Evolutionary conservation across 2,329 filamentous ascomycete genomes (phyloP).

Genomic region (Clonostachys sp.): DNA sequence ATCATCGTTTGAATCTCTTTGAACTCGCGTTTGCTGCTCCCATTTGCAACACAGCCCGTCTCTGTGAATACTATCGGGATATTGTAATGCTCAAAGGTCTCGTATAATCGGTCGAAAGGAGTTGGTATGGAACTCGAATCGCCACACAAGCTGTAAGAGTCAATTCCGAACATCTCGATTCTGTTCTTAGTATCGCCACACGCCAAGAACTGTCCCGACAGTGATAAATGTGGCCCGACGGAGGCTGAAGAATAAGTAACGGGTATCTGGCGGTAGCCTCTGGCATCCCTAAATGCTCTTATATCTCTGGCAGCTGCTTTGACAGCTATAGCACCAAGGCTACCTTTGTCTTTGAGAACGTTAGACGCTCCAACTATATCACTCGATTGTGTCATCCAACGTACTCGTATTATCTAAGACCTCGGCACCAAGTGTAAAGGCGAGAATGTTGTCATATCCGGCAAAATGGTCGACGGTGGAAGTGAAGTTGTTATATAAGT

Average conservation of each 20-base stretch:
- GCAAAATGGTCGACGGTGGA: not conserved
- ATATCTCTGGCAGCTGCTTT: constrained; percentile 1
- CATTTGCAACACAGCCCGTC: not conserved
- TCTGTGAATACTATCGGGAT: constrained; percentile 1
- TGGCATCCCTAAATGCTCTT: not conserved
- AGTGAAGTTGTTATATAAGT: not conserved
- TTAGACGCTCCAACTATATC: too few relatives aligned
- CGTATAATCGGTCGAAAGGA: not conserved
- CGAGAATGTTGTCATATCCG: not conserved
- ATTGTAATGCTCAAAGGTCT: not conserved
- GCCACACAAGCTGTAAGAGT: not conserved
- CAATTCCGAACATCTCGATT: not conserved
- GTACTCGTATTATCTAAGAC: not conserved
- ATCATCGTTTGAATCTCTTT: not conserved
- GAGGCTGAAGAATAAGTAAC: not conserved
- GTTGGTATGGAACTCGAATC: not conserved
- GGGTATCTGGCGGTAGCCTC: not conserved
- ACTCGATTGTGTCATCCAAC: too few relatives aligned
- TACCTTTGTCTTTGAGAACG: too few relatives aligned
- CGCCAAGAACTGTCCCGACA: not conserved
- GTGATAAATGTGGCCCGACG: not conserved
- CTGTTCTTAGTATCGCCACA: not conserved
- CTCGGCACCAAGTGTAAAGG: not conserved
- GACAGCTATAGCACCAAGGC: not conserved
- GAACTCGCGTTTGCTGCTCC: not conserved